A percentile compares a stretch with the other conserved stretches of the same genome.
Conservation (phyloP, 2,329 filamentous ascomycete species). For the Thermomyces lanuginosus region DNA sequence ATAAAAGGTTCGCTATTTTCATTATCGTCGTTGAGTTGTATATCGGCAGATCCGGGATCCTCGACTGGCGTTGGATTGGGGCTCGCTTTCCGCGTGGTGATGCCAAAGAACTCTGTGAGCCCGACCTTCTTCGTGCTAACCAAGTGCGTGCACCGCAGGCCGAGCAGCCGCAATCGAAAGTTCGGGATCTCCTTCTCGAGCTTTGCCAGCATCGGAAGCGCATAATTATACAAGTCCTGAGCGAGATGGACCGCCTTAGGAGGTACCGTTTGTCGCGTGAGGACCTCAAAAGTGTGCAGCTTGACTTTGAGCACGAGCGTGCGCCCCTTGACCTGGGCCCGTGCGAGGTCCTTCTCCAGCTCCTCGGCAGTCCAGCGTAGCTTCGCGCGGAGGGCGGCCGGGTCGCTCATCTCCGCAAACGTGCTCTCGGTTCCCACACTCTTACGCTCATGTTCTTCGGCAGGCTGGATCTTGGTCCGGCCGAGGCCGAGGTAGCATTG, state of each 20-base stretch:
- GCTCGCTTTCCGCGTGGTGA: too few species aligned
- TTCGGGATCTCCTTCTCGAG: slow-evolving; percentile 67
- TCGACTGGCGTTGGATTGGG: slow-evolving; percentile 27
- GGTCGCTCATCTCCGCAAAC: slow-evolving; percentile 62
- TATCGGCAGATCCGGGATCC: slow-evolving; percentile 10
- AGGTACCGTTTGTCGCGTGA: slow-evolving; percentile 62
- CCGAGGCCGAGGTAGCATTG: slow-evolving; percentile 74
- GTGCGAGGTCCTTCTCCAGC: slow-evolving; percentile 66
- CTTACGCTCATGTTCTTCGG: slow-evolving; percentile 80
- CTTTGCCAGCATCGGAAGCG: slow-evolving; percentile 68
- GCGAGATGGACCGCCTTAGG: slow-evolving; percentile 56
- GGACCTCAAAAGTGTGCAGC: slow-evolving; percentile 81
- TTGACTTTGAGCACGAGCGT: slow-evolving; percentile 88
- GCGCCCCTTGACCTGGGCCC: slow-evolving; percentile 71
- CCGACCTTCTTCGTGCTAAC: slow-evolving; percentile 71
- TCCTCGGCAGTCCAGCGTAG: slow-evolving; percentile 69
- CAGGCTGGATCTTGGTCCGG: slow-evolving; percentile 66
- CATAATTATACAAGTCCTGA: slow-evolving; percentile 68
- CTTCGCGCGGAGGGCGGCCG: slow-evolving; percentile 54
- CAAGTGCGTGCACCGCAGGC: slow-evolving; percentile 72
- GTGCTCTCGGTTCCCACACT: slow-evolving; percentile 89
- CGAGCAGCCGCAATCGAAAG: slow-evolving; percentile 72
- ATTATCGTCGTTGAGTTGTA: slow-evolving; percentile 9
- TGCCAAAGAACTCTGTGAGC: slow-evolving; percentile 71
- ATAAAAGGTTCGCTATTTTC: slow-evolving; percentile 38